A percentile compares a stretch with the other conserved stretches of the same genome.
Conservation (phyloP, 768 basidiomycete genomes). For the Trametes villosa region DNA sequence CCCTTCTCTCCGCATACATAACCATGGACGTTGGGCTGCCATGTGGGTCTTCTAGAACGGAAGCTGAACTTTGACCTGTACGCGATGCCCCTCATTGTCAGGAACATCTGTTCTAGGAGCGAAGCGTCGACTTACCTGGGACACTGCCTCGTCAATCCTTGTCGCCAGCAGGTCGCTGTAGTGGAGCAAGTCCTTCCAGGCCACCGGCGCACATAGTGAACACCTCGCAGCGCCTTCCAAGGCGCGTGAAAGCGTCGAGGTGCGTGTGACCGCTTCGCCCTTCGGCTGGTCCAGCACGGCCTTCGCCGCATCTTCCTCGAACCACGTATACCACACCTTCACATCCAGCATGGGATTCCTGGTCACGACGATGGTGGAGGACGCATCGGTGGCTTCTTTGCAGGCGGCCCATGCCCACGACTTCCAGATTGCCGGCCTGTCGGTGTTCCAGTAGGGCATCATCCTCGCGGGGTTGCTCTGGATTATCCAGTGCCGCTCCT, state of each 20-base stretch:
- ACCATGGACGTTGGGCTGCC: too few species aligned
- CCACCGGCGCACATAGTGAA: background rate
- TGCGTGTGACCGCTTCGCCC: background rate
- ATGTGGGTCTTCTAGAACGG: too few species aligned
- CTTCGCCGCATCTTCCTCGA: too few species aligned
- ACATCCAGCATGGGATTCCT: background rate
- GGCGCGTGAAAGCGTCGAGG: background rate
- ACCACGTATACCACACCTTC: background rate
- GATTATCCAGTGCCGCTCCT: constrained; percentile 1
- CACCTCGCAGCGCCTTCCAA: background rate
- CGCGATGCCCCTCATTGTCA: too few species aligned
- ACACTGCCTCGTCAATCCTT: background rate
- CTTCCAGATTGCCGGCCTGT: background rate
- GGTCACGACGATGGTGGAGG: background rate
- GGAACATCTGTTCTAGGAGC: too few species aligned
- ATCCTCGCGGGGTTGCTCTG: background rate
- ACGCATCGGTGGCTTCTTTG: too few species aligned
- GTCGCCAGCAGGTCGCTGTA: background rate
- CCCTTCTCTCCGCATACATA: too few species aligned
- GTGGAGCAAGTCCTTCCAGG: background rate
- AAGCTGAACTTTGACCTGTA: too few species aligned
- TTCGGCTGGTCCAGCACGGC: background rate
- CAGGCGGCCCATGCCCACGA: background rate
- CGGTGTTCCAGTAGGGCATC: background rate
- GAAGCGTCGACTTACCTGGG: background rate